Base-by-base conservation (phyloP, 2,329 filamentous ascomycete species). In the Pseudocercospora pini-densiflorae region DNA sequence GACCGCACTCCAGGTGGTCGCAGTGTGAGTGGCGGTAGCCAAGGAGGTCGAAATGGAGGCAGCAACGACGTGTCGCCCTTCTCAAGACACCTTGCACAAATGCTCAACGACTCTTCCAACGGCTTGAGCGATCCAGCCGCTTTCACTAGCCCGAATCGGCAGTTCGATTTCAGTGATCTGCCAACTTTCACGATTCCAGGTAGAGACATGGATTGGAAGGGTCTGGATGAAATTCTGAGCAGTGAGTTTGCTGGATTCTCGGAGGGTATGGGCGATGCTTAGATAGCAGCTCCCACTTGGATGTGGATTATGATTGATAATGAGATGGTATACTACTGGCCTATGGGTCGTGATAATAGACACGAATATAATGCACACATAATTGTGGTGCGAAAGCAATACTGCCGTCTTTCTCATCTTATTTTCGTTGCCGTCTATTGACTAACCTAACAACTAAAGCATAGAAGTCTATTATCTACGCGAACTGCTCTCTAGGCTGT, bases 51-150 rank as follows among this genome's bases (percentile, higher is more conserved):
- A 24, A 65, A 69, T 29, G 53, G 40, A 24, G 53, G 36, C 21
- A 57, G 59, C 23, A 67, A 70, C 27, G 77, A 79, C 24, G 76
- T 80, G 62, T 88, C 88, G 5, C 88, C 89, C 0, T 86, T 90
- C 73, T 88, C 87, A 1, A 83, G 86, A 43, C 87, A 88, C 23
- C 83, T 92, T 40, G 87, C 86, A 69, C 85, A 90, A 71, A 81
- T 92, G 67, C 81, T 92, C 21, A 88, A 85, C 7, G 86, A 89
- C 23, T 69, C 68, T 7, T 5, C 40, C 40, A 74, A 70, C 33
- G 70, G 67, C 24, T 70, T 67, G 1, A 64, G 64, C 23, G 72
- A 45, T n/a, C 60, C 63, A 2, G 68, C 59, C 2, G 62, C 62
- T 8, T 74, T 75, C 61, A 73, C 71, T 2, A 77, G 75, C 43